Conservation (phyloP, 805 yeast genomes). For the Kodamaea hsintzibuensis region DNA sequence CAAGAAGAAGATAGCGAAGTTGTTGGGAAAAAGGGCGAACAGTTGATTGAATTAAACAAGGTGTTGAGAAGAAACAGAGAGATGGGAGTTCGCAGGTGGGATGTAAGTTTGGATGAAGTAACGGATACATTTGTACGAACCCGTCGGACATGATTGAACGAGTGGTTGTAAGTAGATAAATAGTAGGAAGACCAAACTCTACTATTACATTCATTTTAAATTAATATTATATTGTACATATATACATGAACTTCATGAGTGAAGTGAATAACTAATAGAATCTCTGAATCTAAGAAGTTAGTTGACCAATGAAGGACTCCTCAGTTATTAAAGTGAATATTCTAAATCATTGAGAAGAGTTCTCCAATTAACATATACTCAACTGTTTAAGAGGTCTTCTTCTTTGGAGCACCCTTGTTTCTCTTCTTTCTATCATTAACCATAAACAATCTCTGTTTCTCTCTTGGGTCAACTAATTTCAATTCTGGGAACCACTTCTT, state of each 20-base stretch:
- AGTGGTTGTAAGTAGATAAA: too few relatives aligned
- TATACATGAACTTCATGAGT: neutral
- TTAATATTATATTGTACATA: constrained; percentile 4
- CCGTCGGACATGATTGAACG: neutral
- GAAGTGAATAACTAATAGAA: neutral
- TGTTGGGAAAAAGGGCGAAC: neutral
- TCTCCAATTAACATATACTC: too few relatives aligned
- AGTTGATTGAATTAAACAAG: constrained; percentile 6
- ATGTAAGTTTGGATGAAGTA: constrained; percentile 19
- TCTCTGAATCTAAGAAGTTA: neutral
- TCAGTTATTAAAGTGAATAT: too few relatives aligned
- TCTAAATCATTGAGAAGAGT: too few relatives aligned
- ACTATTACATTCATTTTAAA: neutral
- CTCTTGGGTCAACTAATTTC: constrained; percentile 64
- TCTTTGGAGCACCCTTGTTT: constrained; percentile 87
- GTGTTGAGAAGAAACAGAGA: constrained; percentile 5
- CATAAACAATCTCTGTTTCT: constrained; percentile 66
- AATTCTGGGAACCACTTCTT: constrained; percentile 52
- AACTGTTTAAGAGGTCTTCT: constrained; percentile 39
- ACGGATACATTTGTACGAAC: constrained; percentile 27
- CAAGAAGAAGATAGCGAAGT: neutral
- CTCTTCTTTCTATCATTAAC: constrained; percentile 70
- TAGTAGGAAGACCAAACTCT: too few relatives aligned
- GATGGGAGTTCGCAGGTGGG: constrained; percentile 5
- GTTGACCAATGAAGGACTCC: neutral